These are phyloP conservation scores for Talaromyces sp. DNA, from an alignment of 2,329 filamentous ascomycete genomes.

Conservation along the genomic window DNA sequence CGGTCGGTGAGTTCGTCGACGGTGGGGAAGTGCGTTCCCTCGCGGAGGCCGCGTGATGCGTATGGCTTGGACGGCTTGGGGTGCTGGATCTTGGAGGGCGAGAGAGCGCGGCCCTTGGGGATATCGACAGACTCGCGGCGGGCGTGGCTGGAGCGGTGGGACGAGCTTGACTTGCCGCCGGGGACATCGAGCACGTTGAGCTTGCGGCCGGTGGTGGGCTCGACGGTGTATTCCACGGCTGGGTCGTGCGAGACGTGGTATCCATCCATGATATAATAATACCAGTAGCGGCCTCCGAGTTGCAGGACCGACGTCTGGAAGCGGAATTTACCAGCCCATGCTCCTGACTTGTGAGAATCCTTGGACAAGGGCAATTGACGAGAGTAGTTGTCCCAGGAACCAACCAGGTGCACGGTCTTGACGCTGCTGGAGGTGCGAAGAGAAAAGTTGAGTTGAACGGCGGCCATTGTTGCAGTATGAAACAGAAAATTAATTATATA, in stretches of 20 bases:
- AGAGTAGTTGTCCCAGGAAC: conserved; percentile 96
- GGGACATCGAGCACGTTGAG: conserved; percentile 97
- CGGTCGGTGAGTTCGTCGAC: conserved; percentile 75
- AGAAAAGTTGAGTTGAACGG: conserved; percentile 90
- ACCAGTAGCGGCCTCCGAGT: conserved; percentile 94
- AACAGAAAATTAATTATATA: conserved; percentile 14
- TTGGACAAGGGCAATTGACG: conserved; percentile 92
- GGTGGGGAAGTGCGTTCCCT: conserved; percentile 65
- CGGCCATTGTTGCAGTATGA: conserved; percentile 62
- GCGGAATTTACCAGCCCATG: conserved; percentile 94
- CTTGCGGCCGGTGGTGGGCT: conserved; percentile 94
- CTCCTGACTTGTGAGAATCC: conserved; percentile 79
- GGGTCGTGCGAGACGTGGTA: conserved; percentile 98
- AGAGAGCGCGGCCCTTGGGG: conserved; percentile 82
- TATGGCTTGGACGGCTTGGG: conserved; percentile 86
- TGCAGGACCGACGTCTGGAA: conserved; percentile 84
- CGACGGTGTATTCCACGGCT: conserved; percentile 78
- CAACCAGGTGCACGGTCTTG: conserved; percentile 95
- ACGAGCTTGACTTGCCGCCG: conserved; percentile 36
- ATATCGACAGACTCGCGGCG: conserved; percentile 58
- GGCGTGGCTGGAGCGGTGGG: conserved; percentile 31
- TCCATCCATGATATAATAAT: conserved; percentile 99
- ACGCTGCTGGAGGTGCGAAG: conserved; percentile 93
- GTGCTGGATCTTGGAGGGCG: conserved; percentile 81
- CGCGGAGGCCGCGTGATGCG: conserved; percentile 80